A percentile compares a stretch with the other conserved stretches of the same genome.
phyloP scores from a whole-genome alignment of 108 stramenopile genomes.

The Pseudonitzschia multistriata region DNA sequence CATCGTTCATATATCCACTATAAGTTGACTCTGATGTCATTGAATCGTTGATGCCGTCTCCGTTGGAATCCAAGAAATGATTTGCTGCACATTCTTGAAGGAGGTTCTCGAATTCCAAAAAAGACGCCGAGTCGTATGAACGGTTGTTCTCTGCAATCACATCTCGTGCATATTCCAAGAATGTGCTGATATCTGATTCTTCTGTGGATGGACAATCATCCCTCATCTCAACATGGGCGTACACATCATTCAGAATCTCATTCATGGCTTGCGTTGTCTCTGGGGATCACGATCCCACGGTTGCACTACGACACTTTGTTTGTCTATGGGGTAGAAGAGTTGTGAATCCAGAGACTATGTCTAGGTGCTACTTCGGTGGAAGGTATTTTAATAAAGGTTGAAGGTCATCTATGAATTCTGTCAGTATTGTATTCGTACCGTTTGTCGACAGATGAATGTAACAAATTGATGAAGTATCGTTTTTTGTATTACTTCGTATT shows the following conservation, averaged over 20 bases:
- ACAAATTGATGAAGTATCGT: too few species aligned
- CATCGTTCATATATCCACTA: conserved; percentile 9
- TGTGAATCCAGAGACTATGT: too few species aligned
- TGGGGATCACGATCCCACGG: background rate
- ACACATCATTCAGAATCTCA: background rate
- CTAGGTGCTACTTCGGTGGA: too few species aligned
- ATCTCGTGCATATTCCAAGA: conserved; percentile 28
- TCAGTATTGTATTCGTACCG: too few species aligned
- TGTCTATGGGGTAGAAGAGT: too few species aligned
- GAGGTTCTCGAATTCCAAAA: conserved; percentile 17
- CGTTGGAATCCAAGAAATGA: conserved; percentile 19
- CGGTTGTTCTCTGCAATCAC: conserved; percentile 19
- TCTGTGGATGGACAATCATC: conserved; percentile 11
- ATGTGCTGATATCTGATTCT: conserved; percentile 23
- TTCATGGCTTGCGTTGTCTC: background rate
- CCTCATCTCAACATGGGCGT: background rate
- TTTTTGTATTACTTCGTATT: too few species aligned
- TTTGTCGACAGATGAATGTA: too few species aligned
- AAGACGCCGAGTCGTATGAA: conserved; percentile 20
- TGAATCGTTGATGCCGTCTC: conserved; percentile 12
- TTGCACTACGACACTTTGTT: too few species aligned
- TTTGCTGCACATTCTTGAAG: conserved; percentile 9
- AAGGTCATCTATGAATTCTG: too few species aligned
- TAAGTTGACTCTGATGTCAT: conserved; percentile 14
- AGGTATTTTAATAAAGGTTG: too few species aligned